Conservation (phyloP, 768 basidiomycete genomes). For the Phallus indusiatus region DNA sequence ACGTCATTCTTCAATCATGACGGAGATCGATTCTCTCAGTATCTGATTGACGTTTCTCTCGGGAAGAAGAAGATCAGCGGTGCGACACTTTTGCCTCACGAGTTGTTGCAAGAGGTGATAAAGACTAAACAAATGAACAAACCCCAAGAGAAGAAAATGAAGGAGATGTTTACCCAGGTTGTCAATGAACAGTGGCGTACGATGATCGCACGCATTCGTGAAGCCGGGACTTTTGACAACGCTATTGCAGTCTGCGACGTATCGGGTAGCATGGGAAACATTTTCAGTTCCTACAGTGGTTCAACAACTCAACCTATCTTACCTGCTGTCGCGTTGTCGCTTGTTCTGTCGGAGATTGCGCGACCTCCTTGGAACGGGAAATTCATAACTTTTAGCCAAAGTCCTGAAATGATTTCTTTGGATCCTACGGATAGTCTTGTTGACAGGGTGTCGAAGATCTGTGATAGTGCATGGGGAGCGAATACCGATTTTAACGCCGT, state of each 20-base stretch:
- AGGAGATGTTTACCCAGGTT: conserved; percentile 32
- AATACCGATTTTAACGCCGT: conserved; percentile 58
- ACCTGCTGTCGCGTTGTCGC: conserved; percentile 55
- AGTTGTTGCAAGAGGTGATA: conserved; percentile 37
- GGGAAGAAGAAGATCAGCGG: conserved; percentile 53
- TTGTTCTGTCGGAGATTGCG: conserved; percentile 53
- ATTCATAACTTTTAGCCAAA: conserved; percentile 59
- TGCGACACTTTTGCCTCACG: conserved; percentile 58
- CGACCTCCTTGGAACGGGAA: conserved; percentile 53
- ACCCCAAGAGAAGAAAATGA: conserved; percentile 22
- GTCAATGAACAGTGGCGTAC: conserved; percentile 61
- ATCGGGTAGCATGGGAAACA: conserved; percentile 58
- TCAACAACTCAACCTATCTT: conserved; percentile 35
- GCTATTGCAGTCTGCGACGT: conserved; percentile 65
- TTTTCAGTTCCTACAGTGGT: conserved; percentile 11
- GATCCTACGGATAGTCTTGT: conserved; percentile 31
- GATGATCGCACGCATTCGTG: conserved; percentile 42
- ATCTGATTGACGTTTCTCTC: conserved; percentile 44
- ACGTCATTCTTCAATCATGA: conserved; percentile 50
- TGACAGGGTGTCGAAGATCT: conserved; percentile 31
- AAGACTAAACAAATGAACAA: conserved; percentile 15
- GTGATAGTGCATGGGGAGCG: conserved; percentile 33
- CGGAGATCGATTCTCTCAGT: conserved; percentile 44
- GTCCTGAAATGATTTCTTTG: conserved; percentile 41
- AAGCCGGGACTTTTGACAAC: conserved; percentile 48